Percentiles rank a stretch among this genome's conserved stretches.
Conservation (phyloP, 495 filamentous ascomycete species). For the Xylaria telfairii region DNA sequence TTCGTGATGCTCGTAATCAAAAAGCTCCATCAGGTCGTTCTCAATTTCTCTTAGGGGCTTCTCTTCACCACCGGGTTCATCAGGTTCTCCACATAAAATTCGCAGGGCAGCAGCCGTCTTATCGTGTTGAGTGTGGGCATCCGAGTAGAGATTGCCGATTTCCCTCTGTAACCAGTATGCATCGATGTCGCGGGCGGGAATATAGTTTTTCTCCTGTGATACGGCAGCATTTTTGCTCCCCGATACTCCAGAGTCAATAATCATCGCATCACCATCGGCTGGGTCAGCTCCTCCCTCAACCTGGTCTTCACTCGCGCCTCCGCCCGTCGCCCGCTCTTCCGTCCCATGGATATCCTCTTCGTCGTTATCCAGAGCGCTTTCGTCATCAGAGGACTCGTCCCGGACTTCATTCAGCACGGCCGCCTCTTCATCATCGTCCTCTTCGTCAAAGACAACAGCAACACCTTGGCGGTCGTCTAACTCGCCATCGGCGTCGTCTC, state of each 20-base stretch:
- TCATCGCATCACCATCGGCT: conserved; percentile 72
- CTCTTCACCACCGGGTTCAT: conserved; percentile 74
- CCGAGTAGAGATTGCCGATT: conserved; percentile 83
- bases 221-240: conserved; percentile 44
- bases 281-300: conserved; percentile 57
- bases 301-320: conserved; percentile 58
- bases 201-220: conserved; percentile 63
- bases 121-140: conserved; percentile 88
- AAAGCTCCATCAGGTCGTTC: conserved; percentile 97
- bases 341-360: conserved; percentile 71
- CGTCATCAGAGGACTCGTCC: conserved; percentile 86
- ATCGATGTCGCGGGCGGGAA: conserved; percentile 88
- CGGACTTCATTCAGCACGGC: conserved; percentile 78
- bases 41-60: conserved; percentile 89
- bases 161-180: conserved; percentile 97
- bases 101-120: conserved; percentile 82
- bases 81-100: conserved; percentile 75
- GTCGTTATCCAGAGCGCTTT: conserved; percentile 53
- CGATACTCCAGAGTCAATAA: conserved; percentile 70
- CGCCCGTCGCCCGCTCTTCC: conserved; percentile 61
- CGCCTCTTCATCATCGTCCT: conserved; percentile 87
- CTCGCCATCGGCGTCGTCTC: conserved; percentile 66
- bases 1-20: conserved; percentile 96
- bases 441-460: conserved; percentile 93
- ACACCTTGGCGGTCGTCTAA: conserved; percentile 95